Percentiles rank a stretch among this genome's conserved stretches.
These are phyloP conservation scores for Lojkania enalia DNA, from an alignment of 2,329 filamentous ascomycete species.

Conservation along the genomic window DNA sequence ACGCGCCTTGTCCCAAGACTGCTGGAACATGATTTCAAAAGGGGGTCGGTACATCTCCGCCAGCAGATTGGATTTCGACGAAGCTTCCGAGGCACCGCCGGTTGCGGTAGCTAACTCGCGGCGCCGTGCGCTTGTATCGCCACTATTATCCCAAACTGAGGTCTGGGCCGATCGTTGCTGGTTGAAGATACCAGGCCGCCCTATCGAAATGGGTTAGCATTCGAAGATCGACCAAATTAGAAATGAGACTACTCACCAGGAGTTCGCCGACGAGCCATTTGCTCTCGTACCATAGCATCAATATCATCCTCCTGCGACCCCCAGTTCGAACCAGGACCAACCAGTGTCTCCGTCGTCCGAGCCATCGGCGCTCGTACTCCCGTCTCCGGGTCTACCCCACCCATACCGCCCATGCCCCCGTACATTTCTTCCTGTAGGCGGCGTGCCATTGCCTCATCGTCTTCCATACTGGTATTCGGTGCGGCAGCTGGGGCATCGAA, in stretches of 20 bases:
- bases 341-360: constrained; percentile 86
- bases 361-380: constrained; percentile 88
- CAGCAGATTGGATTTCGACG: constrained; percentile 73
- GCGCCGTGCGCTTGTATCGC: constrained; percentile 52
- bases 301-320: constrained; percentile 55
- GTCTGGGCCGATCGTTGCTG: constrained; percentile 60
- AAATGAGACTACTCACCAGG: constrained; percentile 24
- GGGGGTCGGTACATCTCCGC: constrained; percentile 92
- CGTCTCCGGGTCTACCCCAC: constrained; percentile 45
- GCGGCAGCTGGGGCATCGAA: constrained; percentile 42
- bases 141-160: constrained; percentile 62
- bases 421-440: constrained; percentile 92
- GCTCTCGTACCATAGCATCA: constrained; percentile 65
- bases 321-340: constrained; percentile 69
- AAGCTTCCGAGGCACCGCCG: constrained; percentile 66
- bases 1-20: constrained; percentile 82
- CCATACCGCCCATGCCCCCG: constrained; percentile 50
- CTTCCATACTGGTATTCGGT: constrained; percentile 61
- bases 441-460: constrained; percentile 91
- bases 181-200: constrained; percentile 68
- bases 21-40: constrained; percentile 80
- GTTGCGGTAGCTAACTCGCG: constrained; percentile 63
- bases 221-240: too few relatives aligned
- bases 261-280: constrained; percentile 57
- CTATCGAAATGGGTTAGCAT: constrained; percentile 21